These are phyloP conservation scores for Bretschneidera sinensis DNA, from an alignment of 345 rosid species.

Conservation along the genomic window DNA sequence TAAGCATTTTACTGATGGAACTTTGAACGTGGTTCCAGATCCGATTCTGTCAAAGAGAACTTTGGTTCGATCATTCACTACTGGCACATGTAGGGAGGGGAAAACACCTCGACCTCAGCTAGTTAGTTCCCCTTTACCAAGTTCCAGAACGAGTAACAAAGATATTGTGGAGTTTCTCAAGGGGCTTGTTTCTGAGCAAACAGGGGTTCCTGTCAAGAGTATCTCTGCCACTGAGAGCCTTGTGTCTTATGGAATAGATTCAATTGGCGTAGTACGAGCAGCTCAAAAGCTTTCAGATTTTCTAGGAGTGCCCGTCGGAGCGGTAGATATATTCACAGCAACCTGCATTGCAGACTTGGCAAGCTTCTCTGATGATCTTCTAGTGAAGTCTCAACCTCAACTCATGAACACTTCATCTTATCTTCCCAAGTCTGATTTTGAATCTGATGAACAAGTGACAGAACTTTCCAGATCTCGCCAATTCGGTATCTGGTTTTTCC, in stretches of 20 bases:
- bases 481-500: conserved; percentile 35
- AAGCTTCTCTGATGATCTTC: conserved; percentile 48
- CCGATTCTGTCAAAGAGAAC: conserved; percentile 32
- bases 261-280: conserved; percentile 67
- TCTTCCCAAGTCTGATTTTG: conserved; percentile 27
- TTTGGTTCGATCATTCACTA: conserved; percentile 38
- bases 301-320: conserved; percentile 61
- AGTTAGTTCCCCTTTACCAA: conserved; percentile 20
- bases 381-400: conserved; percentile 44
- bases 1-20: conserved; percentile 50
- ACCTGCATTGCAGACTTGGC: conserved; percentile 62
- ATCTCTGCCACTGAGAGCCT: conserved; percentile 48
- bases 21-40: conserved; percentile 35
- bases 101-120: conserved; percentile 38
- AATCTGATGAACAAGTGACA: conserved; percentile 21
- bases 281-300: conserved; percentile 64
- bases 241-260: conserved; percentile 60
- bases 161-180: conserved; percentile 47
- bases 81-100: conserved; percentile 45
- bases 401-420: conserved; percentile 19
- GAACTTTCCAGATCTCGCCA: conserved; percentile 37
- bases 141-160: conserved; percentile 27
- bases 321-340: conserved; percentile 67
- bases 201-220: conserved; percentile 33
- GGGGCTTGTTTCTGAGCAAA: conserved; percentile 46